Evolutionary conservation across 1,139 yeast genomes (phyloP).

Genomic region (Yamadazyma mexicana): DNA sequence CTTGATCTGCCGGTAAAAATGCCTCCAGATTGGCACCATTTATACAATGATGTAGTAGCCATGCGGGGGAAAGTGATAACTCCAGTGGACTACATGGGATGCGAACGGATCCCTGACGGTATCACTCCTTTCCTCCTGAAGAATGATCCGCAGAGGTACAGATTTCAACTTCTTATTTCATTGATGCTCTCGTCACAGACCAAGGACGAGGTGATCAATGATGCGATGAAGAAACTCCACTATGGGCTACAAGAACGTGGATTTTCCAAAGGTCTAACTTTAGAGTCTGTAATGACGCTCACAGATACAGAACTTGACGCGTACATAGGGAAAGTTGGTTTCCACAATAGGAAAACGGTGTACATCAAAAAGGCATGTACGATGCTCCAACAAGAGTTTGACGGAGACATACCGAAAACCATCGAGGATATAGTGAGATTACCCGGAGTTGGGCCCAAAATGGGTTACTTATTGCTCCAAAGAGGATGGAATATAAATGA

Average conservation of each 20-base stretch:
- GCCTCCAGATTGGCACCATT: constrained; percentile 52
- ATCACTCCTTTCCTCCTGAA: constrained; percentile 30
- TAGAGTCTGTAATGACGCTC: constrained; percentile 40
- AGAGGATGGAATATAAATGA: constrained; percentile 73
- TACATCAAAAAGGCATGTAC: constrained; percentile 66
- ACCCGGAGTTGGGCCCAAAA: constrained; percentile 96
- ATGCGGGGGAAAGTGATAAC: constrained; percentile 67
- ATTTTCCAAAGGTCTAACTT: constrained; percentile 29
- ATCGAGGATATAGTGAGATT: constrained; percentile 64
- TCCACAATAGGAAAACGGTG: constrained; percentile 75
- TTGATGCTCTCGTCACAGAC: constrained; percentile 92
- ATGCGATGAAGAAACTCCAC: constrained; percentile 68
- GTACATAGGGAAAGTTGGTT: constrained; percentile 80
- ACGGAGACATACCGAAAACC: constrained; percentile 70
- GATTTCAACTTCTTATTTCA: constrained; percentile 77
- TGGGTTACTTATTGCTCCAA: constrained; percentile 83
- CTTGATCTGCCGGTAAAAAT: constrained; percentile 13
- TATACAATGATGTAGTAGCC: constrained; percentile 60
- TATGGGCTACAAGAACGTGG: constrained; percentile 33
- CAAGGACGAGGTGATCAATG: constrained; percentile 80
- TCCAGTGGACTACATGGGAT: constrained; percentile 90
- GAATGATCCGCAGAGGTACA: constrained; percentile 40
- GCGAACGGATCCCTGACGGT: constrained; percentile 68
- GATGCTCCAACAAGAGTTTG: constrained; percentile 49
- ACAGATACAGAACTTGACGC: constrained; percentile 60